Percentiles rank a stretch among this genome's conserved stretches.
Conservation (phyloP, 1,139 yeast species). For the Debaryomyces sp. region DNA sequence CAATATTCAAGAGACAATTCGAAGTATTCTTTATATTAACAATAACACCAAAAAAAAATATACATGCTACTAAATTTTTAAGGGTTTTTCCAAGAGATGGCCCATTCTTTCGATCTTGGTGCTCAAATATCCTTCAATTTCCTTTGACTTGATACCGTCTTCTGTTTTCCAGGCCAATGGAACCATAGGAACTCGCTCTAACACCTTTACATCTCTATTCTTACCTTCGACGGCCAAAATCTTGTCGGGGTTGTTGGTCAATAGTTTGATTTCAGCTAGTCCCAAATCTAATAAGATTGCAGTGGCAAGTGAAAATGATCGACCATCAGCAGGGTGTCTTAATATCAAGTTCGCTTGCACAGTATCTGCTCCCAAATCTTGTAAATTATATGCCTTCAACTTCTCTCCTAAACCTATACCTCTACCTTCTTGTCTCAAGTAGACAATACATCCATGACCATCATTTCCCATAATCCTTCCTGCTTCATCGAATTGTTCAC, state of each 20-base stretch:
- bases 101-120: conserved; percentile 98
- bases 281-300: conserved; percentile 88
- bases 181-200: conserved; percentile 92
- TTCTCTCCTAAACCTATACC: conserved; percentile 98
- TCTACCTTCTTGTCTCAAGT: conserved; percentile 96
- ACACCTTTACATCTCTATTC: conserved; percentile 67
- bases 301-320: conserved; percentile 91
- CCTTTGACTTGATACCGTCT: conserved; percentile 76
- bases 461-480: conserved; percentile 85
- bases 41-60: neutral
- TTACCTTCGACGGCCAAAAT: conserved; percentile 92
- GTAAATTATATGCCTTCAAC: conserved; percentile 93
- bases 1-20: neutral
- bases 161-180: conserved; percentile 83
- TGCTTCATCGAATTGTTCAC: conserved; percentile 98
- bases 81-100: conserved; percentile 72
- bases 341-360: conserved; percentile 92
- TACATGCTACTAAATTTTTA: conserved; percentile 27
- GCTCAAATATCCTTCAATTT: conserved; percentile 88
- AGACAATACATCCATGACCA: conserved; percentile 94
- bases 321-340: conserved; percentile 95
- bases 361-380: conserved; percentile 97
- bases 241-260: conserved; percentile 97
- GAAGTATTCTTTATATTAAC: neutral
- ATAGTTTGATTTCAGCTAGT: conserved; percentile 65